Base-by-base conservation (phyloP, 2,329 filamentous ascomycete species). In the Periconia sp. region DNA sequence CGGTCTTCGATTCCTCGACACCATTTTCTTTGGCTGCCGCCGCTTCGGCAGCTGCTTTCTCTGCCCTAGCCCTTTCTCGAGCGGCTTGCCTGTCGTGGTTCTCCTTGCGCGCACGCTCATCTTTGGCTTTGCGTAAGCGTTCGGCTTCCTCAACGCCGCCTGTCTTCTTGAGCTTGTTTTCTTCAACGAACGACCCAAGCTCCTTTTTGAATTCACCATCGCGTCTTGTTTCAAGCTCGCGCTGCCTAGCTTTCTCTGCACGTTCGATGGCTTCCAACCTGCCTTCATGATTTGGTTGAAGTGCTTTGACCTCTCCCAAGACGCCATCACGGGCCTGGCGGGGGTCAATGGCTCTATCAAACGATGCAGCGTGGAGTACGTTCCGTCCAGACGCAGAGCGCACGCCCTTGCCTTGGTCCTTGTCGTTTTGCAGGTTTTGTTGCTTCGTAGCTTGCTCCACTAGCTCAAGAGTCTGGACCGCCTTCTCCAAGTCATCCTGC, bases 381-480 rank as follows among this genome's bases (percentile, higher is more conserved):
- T 60, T 64, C 12, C 61, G 63, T 26, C 66, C 66, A 30, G 78
- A 80, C n/a, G 82, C 82, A 4, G 78, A 77, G 40, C 70, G 69
- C 29, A 57, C 62, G 35, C 77, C 69, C n/a, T 62, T 76, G 13
- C 53, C 64, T 29, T 66, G 71, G 5, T 81, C 80, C 36, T 82
- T 81, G 34, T 75, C 81, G 47, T 87, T 86, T 66, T 95, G 89
- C 72, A 95, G 63, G 41, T 82, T 88, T 68, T 99, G 94, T 72
- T 97, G 91, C 73, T 95, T 96, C n/a, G 92, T 97, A 7, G 94
- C 94, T 72, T 97, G 88, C 72, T 99, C 94, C 12, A 99, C 94
- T 1, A 99, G 82, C 17, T 89, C 88, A 64, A 99, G 96, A 0
- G 94, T 97, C 70, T 95, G 88, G 1, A 86, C 85, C 1, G 92